A percentile compares a stretch with the other conserved stretches of the same genome.
Conservation (phyloP, 1,139 yeast species). For the Pichia sorboxylosa region DNA sequence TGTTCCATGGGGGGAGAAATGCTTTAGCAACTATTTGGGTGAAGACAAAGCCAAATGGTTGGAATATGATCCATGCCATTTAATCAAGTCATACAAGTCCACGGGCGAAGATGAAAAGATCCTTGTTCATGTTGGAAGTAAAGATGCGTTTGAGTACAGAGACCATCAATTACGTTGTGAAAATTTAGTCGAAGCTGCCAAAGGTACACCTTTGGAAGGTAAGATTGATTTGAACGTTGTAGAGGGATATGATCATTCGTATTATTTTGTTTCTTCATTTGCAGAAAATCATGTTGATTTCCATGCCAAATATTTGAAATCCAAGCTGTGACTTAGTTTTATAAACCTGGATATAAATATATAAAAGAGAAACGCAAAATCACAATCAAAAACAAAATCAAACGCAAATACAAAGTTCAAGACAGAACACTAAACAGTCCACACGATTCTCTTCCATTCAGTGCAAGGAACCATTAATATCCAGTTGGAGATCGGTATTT, state of each 20-base stretch:
- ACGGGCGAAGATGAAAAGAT: conserved; percentile 38
- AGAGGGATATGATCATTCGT: conserved; percentile 86
- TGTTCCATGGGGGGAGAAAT: conserved; percentile 81
- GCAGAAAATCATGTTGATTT: conserved; percentile 76
- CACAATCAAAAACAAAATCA: too few relatives aligned
- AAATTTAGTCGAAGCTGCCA: conserved; percentile 53
- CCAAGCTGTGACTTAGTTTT: neutral
- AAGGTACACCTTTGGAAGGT: conserved; percentile 45
- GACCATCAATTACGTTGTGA: conserved; percentile 72
- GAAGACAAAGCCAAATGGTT: conserved; percentile 47
- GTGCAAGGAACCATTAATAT: too few relatives aligned
- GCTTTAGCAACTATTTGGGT: conserved; percentile 71
- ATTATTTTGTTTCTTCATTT: conserved; percentile 73
- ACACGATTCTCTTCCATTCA: too few relatives aligned
- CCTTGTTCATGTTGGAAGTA: conserved; percentile 73
- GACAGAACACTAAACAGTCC: too few relatives aligned
- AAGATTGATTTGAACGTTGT: conserved; percentile 51
- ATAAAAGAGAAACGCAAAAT: too few relatives aligned
- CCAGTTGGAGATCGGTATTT: too few relatives aligned
- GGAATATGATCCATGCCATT: conserved; percentile 69
- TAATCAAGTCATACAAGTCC: conserved; percentile 40
- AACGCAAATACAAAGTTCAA: too few relatives aligned
- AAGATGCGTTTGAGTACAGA: conserved; percentile 56
- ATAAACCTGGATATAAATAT: neutral
- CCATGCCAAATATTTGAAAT: conserved; percentile 34